These are phyloP conservation scores for Beverwykella pulmonaria DNA, from an alignment of 495 filamentous ascomycete genomes.

Conservation along the genomic window DNA sequence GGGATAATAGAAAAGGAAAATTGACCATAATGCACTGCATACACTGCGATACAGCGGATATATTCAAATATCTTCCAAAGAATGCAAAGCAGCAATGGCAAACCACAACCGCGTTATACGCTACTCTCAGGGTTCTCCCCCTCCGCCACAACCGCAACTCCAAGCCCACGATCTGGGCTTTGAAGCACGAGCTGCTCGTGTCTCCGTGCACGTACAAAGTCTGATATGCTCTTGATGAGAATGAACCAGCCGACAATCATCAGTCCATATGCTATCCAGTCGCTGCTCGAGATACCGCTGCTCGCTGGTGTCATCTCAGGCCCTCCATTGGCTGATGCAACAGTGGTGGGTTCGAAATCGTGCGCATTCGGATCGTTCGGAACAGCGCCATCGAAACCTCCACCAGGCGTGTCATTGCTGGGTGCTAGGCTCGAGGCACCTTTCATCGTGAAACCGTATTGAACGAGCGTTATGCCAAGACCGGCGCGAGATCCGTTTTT, in stretches of 20 bases:
- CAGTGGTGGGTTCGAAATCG: constrained; percentile 75
- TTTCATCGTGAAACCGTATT: constrained; percentile 96
- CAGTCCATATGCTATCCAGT: constrained; percentile 88
- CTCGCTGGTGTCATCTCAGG: constrained; percentile 33
- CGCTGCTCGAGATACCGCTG: constrained; percentile 63
- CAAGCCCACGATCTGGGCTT: constrained; percentile 87
- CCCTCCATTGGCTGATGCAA: constrained; percentile 50
- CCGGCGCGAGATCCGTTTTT: constrained; percentile 96
- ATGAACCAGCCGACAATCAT: constrained; percentile 99
- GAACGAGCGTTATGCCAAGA: constrained; percentile 92
- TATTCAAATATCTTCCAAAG: neutral
- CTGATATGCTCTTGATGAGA: constrained; percentile 82
- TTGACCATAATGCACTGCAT: no score
- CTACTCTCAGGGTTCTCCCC: constrained; percentile 81
- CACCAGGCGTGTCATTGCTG: constrained; percentile 31
- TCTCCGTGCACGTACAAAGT: constrained; percentile 81
- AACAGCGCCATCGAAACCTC: constrained; percentile 54
- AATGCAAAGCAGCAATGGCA: neutral
- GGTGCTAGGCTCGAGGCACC: constrained; percentile 45
- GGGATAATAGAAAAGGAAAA: no score
- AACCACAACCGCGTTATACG: constrained; percentile 55
- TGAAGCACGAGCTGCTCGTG: constrained; percentile 93
- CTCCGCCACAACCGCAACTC: constrained; percentile 84
- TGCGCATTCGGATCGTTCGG: constrained; percentile 89
- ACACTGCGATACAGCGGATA: no score